Base-by-base conservation (phyloP, 2,329 filamentous ascomycete species). In the Pestalotiopsis sp. region DNA sequence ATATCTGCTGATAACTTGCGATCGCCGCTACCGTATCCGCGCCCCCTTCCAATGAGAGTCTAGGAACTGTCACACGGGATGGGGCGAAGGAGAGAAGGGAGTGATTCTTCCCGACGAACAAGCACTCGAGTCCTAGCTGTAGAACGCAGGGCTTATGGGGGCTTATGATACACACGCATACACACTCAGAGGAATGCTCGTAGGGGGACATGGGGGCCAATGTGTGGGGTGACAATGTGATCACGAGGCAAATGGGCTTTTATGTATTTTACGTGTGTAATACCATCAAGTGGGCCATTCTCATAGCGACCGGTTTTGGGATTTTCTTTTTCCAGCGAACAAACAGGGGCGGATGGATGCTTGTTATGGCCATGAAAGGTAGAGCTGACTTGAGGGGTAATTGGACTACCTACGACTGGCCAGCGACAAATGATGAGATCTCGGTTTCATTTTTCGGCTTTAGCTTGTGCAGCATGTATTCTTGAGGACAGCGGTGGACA, bases 261-360 rank as follows among this genome's bases (percentile, higher is more conserved):
- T 62, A 59, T 39, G 36, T 52, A 52, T 52, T 39, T 39, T 62
- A 62, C 27, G 59, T 17, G 31, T 62, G 59, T 62, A 62, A 62
- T 36, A 62, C 59, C 59, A 38, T 20, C 27, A 62, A 36, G 31
- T 52, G 59, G 59, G 27, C 20, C 59, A 62, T 62, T 59, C 57
- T 62, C 59, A 62, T 62, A 62, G 59, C 59, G 59, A 62, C 27
- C 31, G 59, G 31, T 62, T 36, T 62, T 62, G 59, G 59, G n/a
- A 41, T 62, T 52, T 58, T 62, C 31, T 36, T 36, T 36, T 36
- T 36, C 31, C 59, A 62, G 59, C 59, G 59, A 62, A 62, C 31
- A 36, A 62, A 62, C 31, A 36, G 31, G 13, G 59, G 27, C 25
- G 59, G 25, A 59, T 36, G 23, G 20, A 36, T 62, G n/a, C 11